A percentile compares a stretch with the other conserved stretches of the same genome.
Conservation (phyloP, 2,329 filamentous ascomycete genomes). For the Fusarium drepaniforme region DNA sequence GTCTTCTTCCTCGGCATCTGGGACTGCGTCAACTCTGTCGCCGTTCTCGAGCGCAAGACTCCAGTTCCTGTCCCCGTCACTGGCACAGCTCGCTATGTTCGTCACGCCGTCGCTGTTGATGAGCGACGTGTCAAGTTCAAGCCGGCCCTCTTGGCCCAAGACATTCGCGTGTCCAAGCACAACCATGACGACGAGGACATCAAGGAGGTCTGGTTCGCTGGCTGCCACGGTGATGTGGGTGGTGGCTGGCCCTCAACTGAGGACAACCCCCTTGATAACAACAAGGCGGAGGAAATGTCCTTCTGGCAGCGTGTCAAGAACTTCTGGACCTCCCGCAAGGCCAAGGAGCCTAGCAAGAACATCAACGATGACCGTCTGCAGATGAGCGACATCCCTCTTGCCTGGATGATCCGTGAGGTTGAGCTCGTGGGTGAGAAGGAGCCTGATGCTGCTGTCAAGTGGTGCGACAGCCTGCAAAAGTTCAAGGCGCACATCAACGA, state of each 20-base stretch:
- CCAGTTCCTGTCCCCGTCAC: slow-evolving; percentile 53
- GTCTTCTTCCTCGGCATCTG: slow-evolving; percentile 68
- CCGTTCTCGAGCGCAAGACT: slow-evolving; percentile 54
- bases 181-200: slow-evolving; percentile 52
- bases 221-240: slow-evolving; percentile 66
- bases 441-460: slow-evolving; percentile 48
- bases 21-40: slow-evolving; percentile 66
- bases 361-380: slow-evolving; percentile 51
- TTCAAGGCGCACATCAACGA: slow-evolving; percentile 51
- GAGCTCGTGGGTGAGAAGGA: slow-evolving; percentile 52
- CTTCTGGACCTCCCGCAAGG: slow-evolving; percentile 50
- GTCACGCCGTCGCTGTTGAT: slow-evolving; percentile 66
- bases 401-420: slow-evolving; percentile 66
- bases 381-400: slow-evolving; percentile 63
- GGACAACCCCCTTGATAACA: slow-evolving; percentile 37
- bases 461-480: slow-evolving; percentile 46
- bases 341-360: slow-evolving; percentile 47
- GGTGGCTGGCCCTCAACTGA: slow-evolving; percentile 61
- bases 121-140: slow-evolving; percentile 69
- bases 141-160: slow-evolving; percentile 59
- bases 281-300: slow-evolving; percentile 41
- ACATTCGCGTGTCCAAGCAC: slow-evolving; percentile 44
- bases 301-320: slow-evolving; percentile 52
- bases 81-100: slow-evolving; percentile 59
- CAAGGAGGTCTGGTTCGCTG: slow-evolving; percentile 67